Evolutionary conservation across 495 filamentous ascomycete genomes (phyloP), one percentile per base, ranked within the genome.

Genomic region (Physcia stellaris): DNA sequence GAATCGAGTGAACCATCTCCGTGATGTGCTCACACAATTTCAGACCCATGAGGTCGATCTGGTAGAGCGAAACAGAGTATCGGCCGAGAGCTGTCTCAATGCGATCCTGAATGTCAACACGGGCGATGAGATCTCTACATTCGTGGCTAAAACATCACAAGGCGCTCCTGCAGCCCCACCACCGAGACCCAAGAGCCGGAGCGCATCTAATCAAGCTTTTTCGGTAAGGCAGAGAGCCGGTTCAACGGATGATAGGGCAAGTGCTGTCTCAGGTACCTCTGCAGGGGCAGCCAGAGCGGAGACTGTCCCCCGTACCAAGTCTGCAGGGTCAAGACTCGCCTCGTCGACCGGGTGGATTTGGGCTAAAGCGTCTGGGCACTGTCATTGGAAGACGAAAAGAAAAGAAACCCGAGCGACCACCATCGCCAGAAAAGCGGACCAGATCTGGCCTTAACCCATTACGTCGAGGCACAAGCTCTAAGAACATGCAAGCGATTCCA

Each of bases 1-100:
- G 60, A 76, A 69, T 40, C 70, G 92, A 40, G 67, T 92, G 43
- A 94, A 95, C 55, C 81, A 93, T 56, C 67, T 99, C 36, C 81
- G 90, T 31, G 88, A 96, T 59, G 78, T 83, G 37, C 69, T 99
- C 28, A 96, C 90, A 2, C 90, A 94, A 48, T 77, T 83, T 42
- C 76, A 90, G 56, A 99, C 92, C 9, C 83, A 94, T 53, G 88
- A 95, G 54, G 70, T 84, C 10, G 92, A 99, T 55, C 77, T 81
- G 47, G 75, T 92, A 11, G 84, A 94, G 51, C 70, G 77, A 28
- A 79, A 71, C 45, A 75, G 83, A 43, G 63, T 76, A 50, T 73
- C 77, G 16, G 79, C 86, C 16, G 86, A 94, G 57, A 71, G 75
- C 40, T 88, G 83, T 37, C 52, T 99, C 43, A 88, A 86, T 42